phyloP scores from a whole-genome alignment of 2,329 filamentous ascomycete species.

The Fusarium multiceps region DNA sequence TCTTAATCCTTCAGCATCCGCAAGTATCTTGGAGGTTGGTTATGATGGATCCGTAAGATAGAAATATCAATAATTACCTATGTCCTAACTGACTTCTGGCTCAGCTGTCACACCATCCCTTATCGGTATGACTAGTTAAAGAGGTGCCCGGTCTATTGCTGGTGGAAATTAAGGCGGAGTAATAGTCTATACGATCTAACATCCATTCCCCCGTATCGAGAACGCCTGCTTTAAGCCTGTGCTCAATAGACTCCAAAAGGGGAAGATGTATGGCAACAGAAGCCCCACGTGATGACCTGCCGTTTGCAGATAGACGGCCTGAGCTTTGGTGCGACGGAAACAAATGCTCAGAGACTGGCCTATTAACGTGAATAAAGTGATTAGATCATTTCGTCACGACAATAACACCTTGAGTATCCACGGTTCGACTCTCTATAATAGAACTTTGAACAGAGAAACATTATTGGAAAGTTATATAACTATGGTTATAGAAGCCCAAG shows the following conservation, averaged over 20 bases:
- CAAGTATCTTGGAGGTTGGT: background rate
- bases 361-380: background rate
- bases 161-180: conserved; percentile 31
- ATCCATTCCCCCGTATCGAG: background rate
- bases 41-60: background rate
- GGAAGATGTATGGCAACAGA: background rate
- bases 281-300: background rate
- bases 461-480: background rate
- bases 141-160: background rate
- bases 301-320: background rate
- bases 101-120: background rate
- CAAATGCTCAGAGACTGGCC: background rate
- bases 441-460: background rate
- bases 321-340: background rate
- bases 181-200: background rate
- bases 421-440: background rate
- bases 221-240: background rate
- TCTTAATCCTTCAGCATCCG: background rate
- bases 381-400: background rate
- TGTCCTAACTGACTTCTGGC: background rate
- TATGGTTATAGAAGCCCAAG: background rate
- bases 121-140: background rate
- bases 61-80: background rate
- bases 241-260: conserved; percentile 4
- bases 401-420: background rate